These are phyloP conservation scores for Anacardium occidentale DNA, from an alignment of 345 rosid genomes.

Conservation along the genomic window DNA sequence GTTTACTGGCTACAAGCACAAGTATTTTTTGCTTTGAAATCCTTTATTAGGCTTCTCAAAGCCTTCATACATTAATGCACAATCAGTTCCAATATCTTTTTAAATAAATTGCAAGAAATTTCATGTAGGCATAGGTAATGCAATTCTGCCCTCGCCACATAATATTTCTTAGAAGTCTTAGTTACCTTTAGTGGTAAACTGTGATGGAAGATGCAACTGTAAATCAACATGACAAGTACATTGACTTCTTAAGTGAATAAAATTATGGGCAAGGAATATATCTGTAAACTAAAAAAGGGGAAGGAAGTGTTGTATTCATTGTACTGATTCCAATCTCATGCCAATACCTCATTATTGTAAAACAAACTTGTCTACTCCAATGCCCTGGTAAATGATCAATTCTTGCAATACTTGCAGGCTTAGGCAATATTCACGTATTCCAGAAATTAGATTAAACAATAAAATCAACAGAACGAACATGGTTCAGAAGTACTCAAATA, in stretches of 20 bases:
- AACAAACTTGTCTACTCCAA: not conserved
- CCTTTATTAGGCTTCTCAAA: not conserved
- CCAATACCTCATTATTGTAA: not conserved
- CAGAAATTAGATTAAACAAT: not conserved
- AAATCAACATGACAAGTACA: not conserved
- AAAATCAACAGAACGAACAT: too few relatives aligned
- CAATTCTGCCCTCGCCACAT: not conserved
- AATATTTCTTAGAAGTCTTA: not conserved
- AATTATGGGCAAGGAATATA: not conserved
- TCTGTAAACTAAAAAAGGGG: not conserved
- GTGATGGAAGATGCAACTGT: not conserved
- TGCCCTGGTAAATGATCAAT: not conserved
- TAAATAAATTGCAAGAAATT: not conserved
- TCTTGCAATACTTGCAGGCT: not conserved
- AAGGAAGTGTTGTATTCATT: not conserved
- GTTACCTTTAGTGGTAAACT: not conserved
- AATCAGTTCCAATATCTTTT: not conserved
- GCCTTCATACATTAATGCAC: not conserved
- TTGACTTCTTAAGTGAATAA: not conserved
- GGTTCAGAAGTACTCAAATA: conserved; percentile 7
- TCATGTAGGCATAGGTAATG: not conserved
- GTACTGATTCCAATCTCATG: not conserved
- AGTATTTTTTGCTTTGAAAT: not conserved
- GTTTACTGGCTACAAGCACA: not conserved
- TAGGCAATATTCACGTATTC: not conserved